Base-by-base conservation (phyloP, 2,329 filamentous ascomycete genomes). In the Pezizomycotina sp. region DNA sequence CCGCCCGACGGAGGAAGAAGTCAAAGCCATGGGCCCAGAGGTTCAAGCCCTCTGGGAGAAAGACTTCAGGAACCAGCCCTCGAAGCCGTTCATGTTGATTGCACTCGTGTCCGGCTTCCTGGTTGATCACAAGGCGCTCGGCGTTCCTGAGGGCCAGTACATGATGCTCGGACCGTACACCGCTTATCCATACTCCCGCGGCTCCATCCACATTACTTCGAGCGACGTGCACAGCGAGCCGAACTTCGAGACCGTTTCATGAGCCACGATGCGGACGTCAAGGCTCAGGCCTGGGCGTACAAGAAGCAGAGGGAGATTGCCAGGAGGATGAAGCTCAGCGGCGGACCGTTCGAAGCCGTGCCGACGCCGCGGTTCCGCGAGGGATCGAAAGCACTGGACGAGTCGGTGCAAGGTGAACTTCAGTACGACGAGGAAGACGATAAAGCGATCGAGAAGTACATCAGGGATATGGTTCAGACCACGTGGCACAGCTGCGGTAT, bases 1-100 rank as follows among this genome's bases (percentile, higher is more conserved):
- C 50, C 66, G 78, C 2, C 78, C 78, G 0, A 78, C 68, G 0
- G 62, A 71, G 42, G 59, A 75, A 28, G 78, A 84, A 50, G 63
- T 80, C 12, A 63, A 66, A 32, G 61, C 72, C 50, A 77, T 83
- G 56, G 71, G 76, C 53, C 65, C 56, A 5, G 72, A 81, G 34
- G 86, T 86, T 62, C 66, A 65, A 28, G 66, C 68, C 5, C 77
- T 77, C 2, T 86, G 77, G 77, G 71, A 84, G 50, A 74, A 68
- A 35, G 84, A 86, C 60, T 86, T 84, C 58, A 77, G 81, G 62
- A 59, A 84, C 54, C 83, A 83, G 62, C 51, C 53, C 0, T 60
- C 67, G 27, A 59, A 60, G n/a, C 67, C 67, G 0, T 33, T 70
- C 6, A 60, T 62, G 54, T 56, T 69, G 1, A 55, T 61, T 4